These are phyloP conservation scores for Lentinula edodes DNA, from an alignment of 768 basidiomycete genomes.

Conservation along the genomic window DNA sequence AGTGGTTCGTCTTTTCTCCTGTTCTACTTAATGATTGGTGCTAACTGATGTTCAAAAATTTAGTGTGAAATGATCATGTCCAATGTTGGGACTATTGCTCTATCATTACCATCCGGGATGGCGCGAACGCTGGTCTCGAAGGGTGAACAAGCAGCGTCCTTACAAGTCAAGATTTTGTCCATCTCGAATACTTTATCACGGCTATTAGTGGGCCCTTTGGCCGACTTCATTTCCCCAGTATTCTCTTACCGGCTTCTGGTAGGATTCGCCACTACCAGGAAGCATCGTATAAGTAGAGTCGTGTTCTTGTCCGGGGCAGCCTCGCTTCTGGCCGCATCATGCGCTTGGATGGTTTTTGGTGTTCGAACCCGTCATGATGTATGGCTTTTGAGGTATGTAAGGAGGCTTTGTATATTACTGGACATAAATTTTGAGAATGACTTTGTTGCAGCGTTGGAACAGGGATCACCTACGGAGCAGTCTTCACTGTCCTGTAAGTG, in stretches of 20 bases:
- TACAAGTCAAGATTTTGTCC: constrained; percentile 67
- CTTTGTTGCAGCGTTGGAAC: constrained; percentile 45
- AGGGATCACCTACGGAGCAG: constrained; percentile 63
- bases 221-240: constrained; percentile 67
- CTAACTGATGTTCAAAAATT: not conserved
- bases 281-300: constrained; percentile 56
- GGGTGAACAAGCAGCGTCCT: constrained; percentile 32
- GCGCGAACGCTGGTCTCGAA: constrained; percentile 19
- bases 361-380: constrained; percentile 44
- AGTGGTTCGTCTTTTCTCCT: constrained; percentile 42
- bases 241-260: constrained; percentile 36
- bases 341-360: constrained; percentile 47
- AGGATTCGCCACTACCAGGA: constrained; percentile 30
- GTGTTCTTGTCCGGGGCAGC: constrained; percentile 51
- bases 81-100: constrained; percentile 72
- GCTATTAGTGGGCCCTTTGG: constrained; percentile 60
- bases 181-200: constrained; percentile 69
- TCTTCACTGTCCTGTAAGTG: constrained; percentile 68
- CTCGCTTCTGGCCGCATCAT: constrained; percentile 43
- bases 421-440: constrained; percentile 2
- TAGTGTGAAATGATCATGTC: constrained; percentile 81
- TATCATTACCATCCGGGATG: constrained; percentile 46
- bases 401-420: constrained; percentile 7
- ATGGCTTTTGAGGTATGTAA: constrained; percentile 63
- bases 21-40: not conserved